phyloP scores from a whole-genome alignment of 176 grass and related monocot genomes.

The Raddia guianensis region DNA sequence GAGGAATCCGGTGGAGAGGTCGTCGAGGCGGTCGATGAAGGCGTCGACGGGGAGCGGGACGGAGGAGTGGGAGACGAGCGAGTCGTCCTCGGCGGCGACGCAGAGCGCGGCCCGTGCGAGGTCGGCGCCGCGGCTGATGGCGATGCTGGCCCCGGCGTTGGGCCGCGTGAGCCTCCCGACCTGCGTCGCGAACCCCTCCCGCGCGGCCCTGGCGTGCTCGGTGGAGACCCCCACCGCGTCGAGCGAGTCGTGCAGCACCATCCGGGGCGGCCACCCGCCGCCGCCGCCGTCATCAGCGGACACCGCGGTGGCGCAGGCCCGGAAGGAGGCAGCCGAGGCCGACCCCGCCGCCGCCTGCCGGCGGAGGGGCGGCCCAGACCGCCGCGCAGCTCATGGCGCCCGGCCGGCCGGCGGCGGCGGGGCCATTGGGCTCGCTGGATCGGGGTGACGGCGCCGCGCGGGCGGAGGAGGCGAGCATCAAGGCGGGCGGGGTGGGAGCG shows the following conservation, averaged over 20 bases:
- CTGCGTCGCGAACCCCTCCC: constrained; percentile 70
- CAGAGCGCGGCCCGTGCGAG: constrained; percentile 73
- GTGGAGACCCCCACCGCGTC: constrained; percentile 58
- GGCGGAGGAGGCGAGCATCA: neutral
- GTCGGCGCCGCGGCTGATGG: constrained; percentile 62
- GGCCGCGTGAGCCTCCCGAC: constrained; percentile 56
- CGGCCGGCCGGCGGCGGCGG: neutral
- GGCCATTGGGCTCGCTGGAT: neutral
- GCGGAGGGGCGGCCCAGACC: constrained; percentile 15
- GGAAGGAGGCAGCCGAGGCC: neutral
- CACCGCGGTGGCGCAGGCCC: constrained; percentile 19
- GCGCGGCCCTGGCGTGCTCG: constrained; percentile 60
- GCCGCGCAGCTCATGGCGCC: constrained; percentile 45
- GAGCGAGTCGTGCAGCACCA: constrained; percentile 82
- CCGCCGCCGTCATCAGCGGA: neutral
- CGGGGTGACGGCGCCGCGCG: neutral
- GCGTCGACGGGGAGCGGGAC: constrained; percentile 77
- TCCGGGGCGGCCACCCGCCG: neutral
- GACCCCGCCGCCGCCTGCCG: constrained; percentile 2
- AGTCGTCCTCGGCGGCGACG: constrained; percentile 81
- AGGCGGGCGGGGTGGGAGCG: neutral
- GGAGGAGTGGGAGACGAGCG: constrained; percentile 86
- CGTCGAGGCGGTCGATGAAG: constrained; percentile 72
- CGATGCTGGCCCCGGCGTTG: constrained; percentile 64
- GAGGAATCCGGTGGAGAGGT: constrained; percentile 74